phyloP scores from a whole-genome alignment of 2,329 filamentous ascomycete genomes.

The Ramichloridium luteum region DNA sequence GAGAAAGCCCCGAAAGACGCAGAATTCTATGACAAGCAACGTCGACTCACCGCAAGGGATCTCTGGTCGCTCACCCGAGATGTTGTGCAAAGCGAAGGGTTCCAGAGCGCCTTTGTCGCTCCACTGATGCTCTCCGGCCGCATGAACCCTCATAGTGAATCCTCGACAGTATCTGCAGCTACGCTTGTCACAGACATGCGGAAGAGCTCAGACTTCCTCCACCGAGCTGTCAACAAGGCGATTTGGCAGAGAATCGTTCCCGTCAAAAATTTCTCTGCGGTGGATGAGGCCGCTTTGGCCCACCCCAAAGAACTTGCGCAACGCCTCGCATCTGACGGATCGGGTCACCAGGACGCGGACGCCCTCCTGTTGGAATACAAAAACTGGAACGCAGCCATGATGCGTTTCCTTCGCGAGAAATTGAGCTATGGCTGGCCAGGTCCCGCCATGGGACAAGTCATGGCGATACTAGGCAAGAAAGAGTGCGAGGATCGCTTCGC shows the following conservation, averaged over 20 bases:
- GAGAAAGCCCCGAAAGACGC: constrained; percentile 7
- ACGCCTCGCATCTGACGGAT: no score
- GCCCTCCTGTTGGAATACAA: constrained; percentile 7
- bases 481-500: constrained; percentile 33
- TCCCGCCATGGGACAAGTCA: constrained; percentile 40
- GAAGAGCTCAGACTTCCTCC: not conserved
- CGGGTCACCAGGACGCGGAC: not conserved
- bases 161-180: no score
- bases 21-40: constrained; percentile 5
- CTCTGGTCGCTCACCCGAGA: not conserved
- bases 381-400: constrained; percentile 28
- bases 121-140: no score
- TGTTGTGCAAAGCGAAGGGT: not conserved
- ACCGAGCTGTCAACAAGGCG: not conserved
- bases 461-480: constrained; percentile 43
- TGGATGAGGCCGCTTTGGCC: no score
- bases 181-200: no score
- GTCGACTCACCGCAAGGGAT: no score
- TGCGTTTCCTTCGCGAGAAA: constrained; percentile 46
- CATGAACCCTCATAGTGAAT: no score
- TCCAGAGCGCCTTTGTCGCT: no score
- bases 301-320: no score
- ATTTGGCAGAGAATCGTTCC: not conserved
- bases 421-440: constrained; percentile 42
- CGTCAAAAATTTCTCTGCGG: not conserved